phyloP scores from a whole-genome alignment of 345 rosid species.

The Populus nigra region DNA sequence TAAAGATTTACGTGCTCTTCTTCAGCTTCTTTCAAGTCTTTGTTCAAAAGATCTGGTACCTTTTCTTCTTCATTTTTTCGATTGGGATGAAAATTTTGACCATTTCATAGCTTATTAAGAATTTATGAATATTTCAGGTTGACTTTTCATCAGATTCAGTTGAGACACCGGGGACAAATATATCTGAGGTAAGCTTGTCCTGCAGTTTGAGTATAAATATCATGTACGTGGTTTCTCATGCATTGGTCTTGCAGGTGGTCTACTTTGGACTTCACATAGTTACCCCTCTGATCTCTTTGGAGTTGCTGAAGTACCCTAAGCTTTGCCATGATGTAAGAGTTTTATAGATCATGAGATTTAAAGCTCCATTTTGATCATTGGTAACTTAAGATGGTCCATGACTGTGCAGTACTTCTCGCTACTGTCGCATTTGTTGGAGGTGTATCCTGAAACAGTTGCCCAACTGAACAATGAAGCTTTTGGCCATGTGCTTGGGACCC shows the following conservation, averaged over 20 bases:
- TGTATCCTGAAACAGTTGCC: slow-evolving; percentile 86
- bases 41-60: slow-evolving; percentile 94
- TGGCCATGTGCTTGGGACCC: slow-evolving; percentile 73
- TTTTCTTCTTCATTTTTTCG: not conserved
- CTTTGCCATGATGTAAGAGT: slow-evolving; percentile 91
- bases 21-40: slow-evolving; percentile 88
- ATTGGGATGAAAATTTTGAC: not conserved
- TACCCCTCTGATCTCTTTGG: slow-evolving; percentile 82
- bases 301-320: slow-evolving; percentile 94
- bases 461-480: slow-evolving; percentile 72
- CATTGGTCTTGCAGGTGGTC: slow-evolving; percentile 68
- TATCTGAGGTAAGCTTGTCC: slow-evolving; percentile 68
- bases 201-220: slow-evolving; percentile 7
- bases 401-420: slow-evolving; percentile 75
- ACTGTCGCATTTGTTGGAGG: slow-evolving; percentile 90
- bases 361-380: not conserved
- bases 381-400: slow-evolving; percentile 24
- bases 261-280: slow-evolving; percentile 89
- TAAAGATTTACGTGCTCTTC: slow-evolving; percentile 92
- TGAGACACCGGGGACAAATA: slow-evolving; percentile 64
- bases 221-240: slow-evolving; percentile 27
- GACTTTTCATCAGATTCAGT: slow-evolving; percentile 85
- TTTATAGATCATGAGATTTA: slow-evolving; percentile 2
- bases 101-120: slow-evolving; percentile 1
- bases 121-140: slow-evolving; percentile 44